A percentile compares a stretch with the other conserved stretches of the same genome.
Conservation (phyloP, 805 yeast genomes). For the Yamadazyma paraphyllophila region DNA sequence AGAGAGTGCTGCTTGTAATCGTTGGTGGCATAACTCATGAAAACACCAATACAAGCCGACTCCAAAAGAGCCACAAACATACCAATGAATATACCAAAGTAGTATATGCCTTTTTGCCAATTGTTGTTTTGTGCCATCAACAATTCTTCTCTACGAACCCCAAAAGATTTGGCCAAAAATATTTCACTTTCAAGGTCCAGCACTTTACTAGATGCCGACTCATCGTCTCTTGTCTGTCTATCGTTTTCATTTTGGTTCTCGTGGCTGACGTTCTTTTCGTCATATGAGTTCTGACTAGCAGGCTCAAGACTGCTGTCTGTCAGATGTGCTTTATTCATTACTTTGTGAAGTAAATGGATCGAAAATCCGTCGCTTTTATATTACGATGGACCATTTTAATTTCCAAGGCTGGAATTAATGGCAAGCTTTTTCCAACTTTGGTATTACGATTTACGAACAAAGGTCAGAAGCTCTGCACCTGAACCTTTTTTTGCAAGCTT, state of each 20-base stretch:
- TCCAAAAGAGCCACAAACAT: constrained; percentile 50
- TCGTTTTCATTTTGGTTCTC: background rate
- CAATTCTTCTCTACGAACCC: constrained; percentile 57
- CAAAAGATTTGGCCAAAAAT: constrained; percentile 33
- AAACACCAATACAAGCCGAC: constrained; percentile 10
- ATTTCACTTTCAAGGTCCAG: constrained; percentile 1
- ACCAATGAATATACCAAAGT: constrained; percentile 49
- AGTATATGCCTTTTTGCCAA: constrained; percentile 37
- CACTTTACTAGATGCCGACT: background rate
- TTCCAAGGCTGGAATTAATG: background rate
- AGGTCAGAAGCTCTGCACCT: background rate
- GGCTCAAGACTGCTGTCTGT: background rate
- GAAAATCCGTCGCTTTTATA: background rate
- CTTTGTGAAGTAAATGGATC: background rate
- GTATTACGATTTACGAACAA: background rate
- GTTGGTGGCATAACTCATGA: constrained; percentile 53
- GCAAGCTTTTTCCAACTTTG: background rate
- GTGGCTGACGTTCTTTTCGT: background rate
- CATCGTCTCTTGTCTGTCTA: background rate
- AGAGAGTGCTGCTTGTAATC: constrained; percentile 55
- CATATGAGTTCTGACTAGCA: background rate
- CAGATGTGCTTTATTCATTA: background rate
- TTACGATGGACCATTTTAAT: background rate
- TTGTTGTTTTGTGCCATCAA: constrained; percentile 45
- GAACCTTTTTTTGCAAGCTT: background rate